Percentiles rank a stretch among this genome's conserved stretches.
These are phyloP conservation scores for Colletotrichum sp. DNA, from an alignment of 2,329 filamentous ascomycete genomes.

Conservation along the genomic window DNA sequence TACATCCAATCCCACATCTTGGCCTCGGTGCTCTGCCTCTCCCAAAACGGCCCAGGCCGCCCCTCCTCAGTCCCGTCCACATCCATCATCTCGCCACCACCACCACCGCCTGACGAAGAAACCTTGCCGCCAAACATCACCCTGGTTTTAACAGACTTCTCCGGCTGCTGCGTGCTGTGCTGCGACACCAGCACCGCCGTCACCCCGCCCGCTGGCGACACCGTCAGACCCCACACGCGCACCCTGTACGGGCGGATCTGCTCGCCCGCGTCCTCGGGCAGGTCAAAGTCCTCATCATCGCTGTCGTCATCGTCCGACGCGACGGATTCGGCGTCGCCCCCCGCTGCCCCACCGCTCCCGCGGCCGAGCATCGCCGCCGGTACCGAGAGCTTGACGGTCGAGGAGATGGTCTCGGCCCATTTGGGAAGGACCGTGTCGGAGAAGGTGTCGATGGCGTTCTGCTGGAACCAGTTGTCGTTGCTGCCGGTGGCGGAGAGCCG, in stretches of 20 bases:
- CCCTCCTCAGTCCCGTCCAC: neutral
- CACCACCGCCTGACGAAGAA: neutral
- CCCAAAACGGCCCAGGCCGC: neutral
- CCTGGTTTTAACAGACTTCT: slow-evolving; percentile 42
- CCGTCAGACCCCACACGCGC: slow-evolving; percentile 58
- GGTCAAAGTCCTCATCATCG: slow-evolving; percentile 32
- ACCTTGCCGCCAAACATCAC: slow-evolving; percentile 38
- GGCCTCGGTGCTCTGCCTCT: slow-evolving; percentile 55
- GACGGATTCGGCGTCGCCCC: slow-evolving; percentile 24
- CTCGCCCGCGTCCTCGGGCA: slow-evolving; percentile 36
- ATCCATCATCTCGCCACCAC: neutral
- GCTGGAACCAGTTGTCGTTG: slow-evolving; percentile 59
- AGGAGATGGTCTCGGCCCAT: slow-evolving; percentile 55
- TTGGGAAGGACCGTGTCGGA: slow-evolving; percentile 22
- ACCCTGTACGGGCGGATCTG: slow-evolving; percentile 55
- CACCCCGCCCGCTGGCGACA: slow-evolving; percentile 56
- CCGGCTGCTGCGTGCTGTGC: slow-evolving; percentile 53
- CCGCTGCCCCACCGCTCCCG: slow-evolving; percentile 32
- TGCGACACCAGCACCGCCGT: slow-evolving; percentile 55
- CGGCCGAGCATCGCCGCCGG: slow-evolving; percentile 50
- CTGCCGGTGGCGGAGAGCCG: slow-evolving; percentile 57
- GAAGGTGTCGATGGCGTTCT: slow-evolving; percentile 41
- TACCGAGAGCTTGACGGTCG: slow-evolving; percentile 47
- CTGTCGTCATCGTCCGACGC: slow-evolving; percentile 22
- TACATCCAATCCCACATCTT: slow-evolving; percentile 65